Percentiles rank a stretch among this genome's conserved stretches.
These are phyloP conservation scores for Solanum sejunctum DNA, from an alignment of 257 asterid species.

Conservation along the genomic window DNA sequence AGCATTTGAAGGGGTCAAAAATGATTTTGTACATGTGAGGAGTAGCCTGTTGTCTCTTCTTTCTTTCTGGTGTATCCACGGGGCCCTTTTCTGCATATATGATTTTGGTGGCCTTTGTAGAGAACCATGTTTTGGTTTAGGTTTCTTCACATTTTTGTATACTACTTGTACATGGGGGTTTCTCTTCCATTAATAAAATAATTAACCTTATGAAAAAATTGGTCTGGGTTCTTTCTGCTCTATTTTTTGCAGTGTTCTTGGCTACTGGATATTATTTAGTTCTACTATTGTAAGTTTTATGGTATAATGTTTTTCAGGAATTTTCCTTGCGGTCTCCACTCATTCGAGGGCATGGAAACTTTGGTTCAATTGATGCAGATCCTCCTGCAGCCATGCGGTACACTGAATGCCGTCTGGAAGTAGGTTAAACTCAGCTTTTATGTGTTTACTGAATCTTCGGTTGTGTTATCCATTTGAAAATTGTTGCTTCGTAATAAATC, in stretches of 20 bases:
- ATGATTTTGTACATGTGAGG: not conserved
- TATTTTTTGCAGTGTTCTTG: not conserved
- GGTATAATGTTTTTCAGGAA: constrained; percentile 36
- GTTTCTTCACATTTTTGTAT: not conserved
- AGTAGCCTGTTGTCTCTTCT: not conserved
- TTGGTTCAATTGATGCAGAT: constrained; percentile 97
- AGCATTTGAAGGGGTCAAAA: not conserved
- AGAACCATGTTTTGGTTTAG: not conserved
- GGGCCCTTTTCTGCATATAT: not conserved
- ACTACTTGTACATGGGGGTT: not conserved
- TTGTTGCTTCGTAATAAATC: not conserved
- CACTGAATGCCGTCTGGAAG: constrained; percentile 97
- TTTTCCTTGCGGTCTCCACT: constrained; percentile 95
- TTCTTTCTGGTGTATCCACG: not conserved
- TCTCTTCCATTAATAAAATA: not conserved
- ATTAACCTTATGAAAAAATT: not conserved
- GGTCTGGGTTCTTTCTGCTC: not conserved
- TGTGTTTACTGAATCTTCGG: not conserved
- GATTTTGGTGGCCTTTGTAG: not conserved
- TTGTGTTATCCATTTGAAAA: not conserved
- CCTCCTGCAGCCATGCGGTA: constrained; percentile 99
- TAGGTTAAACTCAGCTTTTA: constrained; percentile 14
- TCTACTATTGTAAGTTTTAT: not conserved
- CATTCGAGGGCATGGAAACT: constrained; percentile 93
- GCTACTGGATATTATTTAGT: not conserved